Evolutionary conservation across 768 basidiomycete genomes (phyloP).

Genomic region (Tubosaeta sp.): DNA sequence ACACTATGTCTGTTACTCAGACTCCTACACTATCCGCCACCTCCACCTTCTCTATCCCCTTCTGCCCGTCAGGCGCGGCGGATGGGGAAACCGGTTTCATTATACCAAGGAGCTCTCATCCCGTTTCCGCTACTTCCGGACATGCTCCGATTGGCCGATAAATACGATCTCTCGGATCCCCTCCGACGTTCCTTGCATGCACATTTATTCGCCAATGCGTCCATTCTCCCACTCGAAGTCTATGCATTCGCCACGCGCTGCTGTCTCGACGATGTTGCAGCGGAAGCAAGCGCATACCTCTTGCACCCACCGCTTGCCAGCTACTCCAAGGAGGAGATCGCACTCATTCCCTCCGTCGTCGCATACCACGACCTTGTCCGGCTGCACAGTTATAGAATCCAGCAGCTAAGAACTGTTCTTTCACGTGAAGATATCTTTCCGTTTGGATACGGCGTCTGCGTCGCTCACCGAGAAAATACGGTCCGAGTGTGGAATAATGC

Average conservation of each 20-base stretch:
- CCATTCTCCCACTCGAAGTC: constrained; percentile 49
- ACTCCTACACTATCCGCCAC: constrained; percentile 53
- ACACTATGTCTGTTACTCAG: constrained; percentile 48
- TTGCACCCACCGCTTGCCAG: constrained; percentile 49
- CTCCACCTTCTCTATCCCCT: constrained; percentile 37
- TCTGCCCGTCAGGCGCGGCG: constrained; percentile 23
- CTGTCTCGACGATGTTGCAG: constrained; percentile 45
- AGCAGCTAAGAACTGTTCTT: constrained; percentile 47
- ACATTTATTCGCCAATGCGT: constrained; percentile 54
- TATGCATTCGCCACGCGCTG: constrained; percentile 52
- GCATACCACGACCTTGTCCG: constrained; percentile 63
- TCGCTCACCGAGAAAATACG: constrained; percentile 45
- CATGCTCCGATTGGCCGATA: constrained; percentile 58
- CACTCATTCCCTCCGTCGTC: constrained; percentile 49
- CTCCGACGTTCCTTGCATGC: constrained; percentile 41
- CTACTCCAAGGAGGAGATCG: constrained; percentile 49
- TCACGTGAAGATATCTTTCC: constrained; percentile 65
- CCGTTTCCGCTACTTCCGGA: constrained; percentile 61
- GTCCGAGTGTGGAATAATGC: constrained; percentile 48
- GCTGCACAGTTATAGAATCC: constrained; percentile 55
- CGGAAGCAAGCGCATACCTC: constrained; percentile 55
- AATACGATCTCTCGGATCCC: constrained; percentile 53
- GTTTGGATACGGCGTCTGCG: constrained; percentile 64
- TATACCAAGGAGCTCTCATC: constrained; percentile 43
- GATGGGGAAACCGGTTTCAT: constrained; percentile 30